These are phyloP conservation scores for Cutaneotrichosporon daszewskae DNA, from an alignment of 1,284 basidiomycete species.

Conservation along the genomic window DNA sequence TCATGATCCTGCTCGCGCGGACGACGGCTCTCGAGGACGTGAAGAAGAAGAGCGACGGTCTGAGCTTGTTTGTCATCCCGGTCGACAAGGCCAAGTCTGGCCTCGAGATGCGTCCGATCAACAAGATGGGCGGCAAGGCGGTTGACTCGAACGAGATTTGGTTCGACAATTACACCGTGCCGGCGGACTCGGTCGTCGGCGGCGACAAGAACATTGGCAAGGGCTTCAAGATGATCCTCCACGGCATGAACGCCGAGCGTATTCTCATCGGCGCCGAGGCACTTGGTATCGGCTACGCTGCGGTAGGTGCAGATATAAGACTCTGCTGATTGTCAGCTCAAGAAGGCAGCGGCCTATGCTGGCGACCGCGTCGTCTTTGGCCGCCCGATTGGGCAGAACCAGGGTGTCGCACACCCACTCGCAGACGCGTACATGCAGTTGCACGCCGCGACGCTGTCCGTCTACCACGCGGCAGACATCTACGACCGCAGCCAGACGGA, in stretches of 20 bases:
- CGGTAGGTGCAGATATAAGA: conserved; percentile 4
- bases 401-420: conserved; percentile 20
- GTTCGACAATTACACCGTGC: conserved; percentile 18
- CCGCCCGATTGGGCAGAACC: conserved; percentile 19
- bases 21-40: conserved; percentile 19
- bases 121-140: conserved; percentile 15
- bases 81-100: conserved; percentile 14
- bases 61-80: conserved; percentile 14
- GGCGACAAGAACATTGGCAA: conserved; percentile 30
- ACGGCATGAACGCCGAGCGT: conserved; percentile 47
- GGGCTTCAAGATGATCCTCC: conserved; percentile 44
- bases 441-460: conserved; percentile 11
- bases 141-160: conserved; percentile 19
- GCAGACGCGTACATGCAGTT: conserved; percentile 19
- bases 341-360: conserved; percentile 11
- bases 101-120: conserved; percentile 9
- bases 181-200: conserved; percentile 10
- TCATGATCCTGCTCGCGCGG: conserved; percentile 22
- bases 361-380: conserved; percentile 16
- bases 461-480: conserved; percentile 17
- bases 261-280: conserved; percentile 49
- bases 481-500: conserved; percentile 14
- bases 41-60: conserved; percentile 14
- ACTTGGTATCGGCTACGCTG: conserved; percentile 34
- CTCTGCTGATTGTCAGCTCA: conserved; percentile 1